Conservation (phyloP, 441 rosid species). For the Populus trichocarpa region DNA sequence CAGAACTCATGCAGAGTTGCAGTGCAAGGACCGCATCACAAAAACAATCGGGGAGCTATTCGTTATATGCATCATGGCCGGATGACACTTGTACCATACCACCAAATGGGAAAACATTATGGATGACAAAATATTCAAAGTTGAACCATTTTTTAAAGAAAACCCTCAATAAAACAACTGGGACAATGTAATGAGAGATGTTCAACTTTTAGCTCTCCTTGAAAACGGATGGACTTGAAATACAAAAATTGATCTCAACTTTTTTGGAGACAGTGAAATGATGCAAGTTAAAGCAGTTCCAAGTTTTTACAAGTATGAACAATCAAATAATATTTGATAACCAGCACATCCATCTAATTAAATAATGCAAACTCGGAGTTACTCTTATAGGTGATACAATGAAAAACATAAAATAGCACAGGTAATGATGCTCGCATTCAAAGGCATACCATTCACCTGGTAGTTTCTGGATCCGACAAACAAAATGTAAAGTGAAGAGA, state of each 20-base stretch:
- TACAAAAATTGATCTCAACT: not conserved
- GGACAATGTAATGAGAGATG: not conserved
- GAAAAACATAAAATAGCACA: not conserved
- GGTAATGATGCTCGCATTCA: slow-evolving; percentile 5
- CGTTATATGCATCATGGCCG: not conserved
- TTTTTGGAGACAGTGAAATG: not conserved
- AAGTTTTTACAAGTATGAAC: not conserved
- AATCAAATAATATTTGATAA: not conserved
- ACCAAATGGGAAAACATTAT: not conserved
- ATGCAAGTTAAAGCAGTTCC: not conserved
- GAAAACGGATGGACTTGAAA: not conserved
- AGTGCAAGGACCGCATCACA: too few species aligned
- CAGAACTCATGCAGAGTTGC: too few species aligned
- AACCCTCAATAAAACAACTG: not conserved
- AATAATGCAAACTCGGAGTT: not conserved
- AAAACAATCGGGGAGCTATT: too few species aligned
- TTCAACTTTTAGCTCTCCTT: not conserved
- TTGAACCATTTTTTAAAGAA: not conserved
- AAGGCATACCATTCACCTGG: slow-evolving; percentile 20
- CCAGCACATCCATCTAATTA: not conserved
- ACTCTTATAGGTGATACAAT: not conserved
- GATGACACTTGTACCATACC: not conserved
- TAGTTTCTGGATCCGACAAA: slow-evolving; percentile 18
- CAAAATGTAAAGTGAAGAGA: slow-evolving; percentile 10
- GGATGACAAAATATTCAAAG: not conserved